These are phyloP conservation scores for Tylopilus balloui DNA, from an alignment of 768 basidiomycete genomes.

Conservation along the genomic window DNA sequence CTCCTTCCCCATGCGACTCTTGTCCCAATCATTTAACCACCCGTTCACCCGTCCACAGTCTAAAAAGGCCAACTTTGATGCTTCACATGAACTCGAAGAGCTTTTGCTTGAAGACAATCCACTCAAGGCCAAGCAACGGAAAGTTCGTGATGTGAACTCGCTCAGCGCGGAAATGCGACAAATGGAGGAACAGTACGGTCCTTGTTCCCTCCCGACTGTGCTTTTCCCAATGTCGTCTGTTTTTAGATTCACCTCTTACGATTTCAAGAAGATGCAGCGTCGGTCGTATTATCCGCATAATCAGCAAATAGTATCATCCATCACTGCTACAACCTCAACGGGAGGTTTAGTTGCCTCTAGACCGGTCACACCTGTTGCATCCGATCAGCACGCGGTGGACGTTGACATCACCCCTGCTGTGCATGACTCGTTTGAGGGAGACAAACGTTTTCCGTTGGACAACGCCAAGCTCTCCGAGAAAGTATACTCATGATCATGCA, in stretches of 20 bases:
- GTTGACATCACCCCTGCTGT: slow-evolving; percentile 40
- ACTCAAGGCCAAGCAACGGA: slow-evolving; percentile 89
- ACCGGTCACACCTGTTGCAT: slow-evolving; percentile 61
- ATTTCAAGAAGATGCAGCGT: slow-evolving; percentile 88
- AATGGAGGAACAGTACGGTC: slow-evolving; percentile 95
- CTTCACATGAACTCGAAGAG: slow-evolving; percentile 96
- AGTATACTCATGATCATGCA: slow-evolving; percentile 41
- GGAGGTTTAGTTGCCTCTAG: slow-evolving; percentile 67
- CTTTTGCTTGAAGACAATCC: slow-evolving; percentile 95
- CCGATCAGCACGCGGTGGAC: slow-evolving; percentile 41
- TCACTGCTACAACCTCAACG: slow-evolving; percentile 72
- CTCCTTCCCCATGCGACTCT: slow-evolving; percentile 9
- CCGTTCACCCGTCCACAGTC: slow-evolving; percentile 46
- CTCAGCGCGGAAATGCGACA: slow-evolving; percentile 89
- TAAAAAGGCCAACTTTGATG: slow-evolving; percentile 99
- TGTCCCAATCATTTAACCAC: background rate
- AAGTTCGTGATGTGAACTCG: slow-evolving; percentile 77
- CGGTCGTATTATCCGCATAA: slow-evolving; percentile 89
- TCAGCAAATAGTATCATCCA: slow-evolving; percentile 55
- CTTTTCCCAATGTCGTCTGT: background rate
- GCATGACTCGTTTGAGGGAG: slow-evolving; percentile 40
- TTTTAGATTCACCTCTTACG: slow-evolving; percentile 81
- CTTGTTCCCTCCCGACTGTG: background rate
- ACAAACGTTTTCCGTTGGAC: slow-evolving; percentile 38
- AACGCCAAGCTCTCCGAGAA: slow-evolving; percentile 43